Percentiles rank a stretch among this genome's conserved stretches.
Evolutionary conservation across 139 green algal genomes (phyloP).

Genomic region (Astrephomene gubernaculifera): DNA sequence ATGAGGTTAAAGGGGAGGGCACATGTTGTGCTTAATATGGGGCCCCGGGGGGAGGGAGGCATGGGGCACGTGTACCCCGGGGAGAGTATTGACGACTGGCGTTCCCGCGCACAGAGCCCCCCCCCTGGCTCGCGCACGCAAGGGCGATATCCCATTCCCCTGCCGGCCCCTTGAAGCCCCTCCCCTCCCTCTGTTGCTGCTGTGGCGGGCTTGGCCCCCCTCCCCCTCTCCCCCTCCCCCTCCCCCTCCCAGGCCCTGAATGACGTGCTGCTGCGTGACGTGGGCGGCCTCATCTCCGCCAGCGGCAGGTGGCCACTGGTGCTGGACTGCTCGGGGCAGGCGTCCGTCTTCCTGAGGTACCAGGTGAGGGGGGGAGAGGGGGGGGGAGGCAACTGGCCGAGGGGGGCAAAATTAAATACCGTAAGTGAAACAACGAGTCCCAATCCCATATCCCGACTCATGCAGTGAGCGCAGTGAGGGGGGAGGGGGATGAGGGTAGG

Average conservation of each 20-base stretch:
- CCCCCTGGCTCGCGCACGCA: too few relatives aligned
- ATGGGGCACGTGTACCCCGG: too few relatives aligned
- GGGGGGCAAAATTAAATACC: too few relatives aligned
- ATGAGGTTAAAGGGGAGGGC: too few relatives aligned
- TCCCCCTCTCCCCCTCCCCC: neutral
- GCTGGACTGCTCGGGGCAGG: slow-evolving; percentile 61
- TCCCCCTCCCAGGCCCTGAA: slow-evolving; percentile 57
- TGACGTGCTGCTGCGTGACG: slow-evolving; percentile 68
- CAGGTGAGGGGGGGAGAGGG: slow-evolving; percentile 31
- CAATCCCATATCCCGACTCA: too few relatives aligned
- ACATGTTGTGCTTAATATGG: too few relatives aligned
- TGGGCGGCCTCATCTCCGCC: slow-evolving; percentile 52
- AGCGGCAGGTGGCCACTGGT: slow-evolving; percentile 59
- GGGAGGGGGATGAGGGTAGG: neutral
- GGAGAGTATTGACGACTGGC: too few relatives aligned
- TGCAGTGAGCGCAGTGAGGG: neutral
- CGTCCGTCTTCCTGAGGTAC: slow-evolving; percentile 69
- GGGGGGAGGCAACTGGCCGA: neutral
- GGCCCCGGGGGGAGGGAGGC: too few relatives aligned
- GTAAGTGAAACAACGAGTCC: too few relatives aligned
- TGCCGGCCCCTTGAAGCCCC: neutral
- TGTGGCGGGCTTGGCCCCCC: neutral
- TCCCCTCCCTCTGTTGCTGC: neutral
- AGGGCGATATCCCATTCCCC: too few relatives aligned
- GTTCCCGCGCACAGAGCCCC: too few relatives aligned